These are phyloP conservation scores for Ascosphaera apis DNA, from an alignment of 2,329 filamentous ascomycete genomes.

Conservation along the genomic window DNA sequence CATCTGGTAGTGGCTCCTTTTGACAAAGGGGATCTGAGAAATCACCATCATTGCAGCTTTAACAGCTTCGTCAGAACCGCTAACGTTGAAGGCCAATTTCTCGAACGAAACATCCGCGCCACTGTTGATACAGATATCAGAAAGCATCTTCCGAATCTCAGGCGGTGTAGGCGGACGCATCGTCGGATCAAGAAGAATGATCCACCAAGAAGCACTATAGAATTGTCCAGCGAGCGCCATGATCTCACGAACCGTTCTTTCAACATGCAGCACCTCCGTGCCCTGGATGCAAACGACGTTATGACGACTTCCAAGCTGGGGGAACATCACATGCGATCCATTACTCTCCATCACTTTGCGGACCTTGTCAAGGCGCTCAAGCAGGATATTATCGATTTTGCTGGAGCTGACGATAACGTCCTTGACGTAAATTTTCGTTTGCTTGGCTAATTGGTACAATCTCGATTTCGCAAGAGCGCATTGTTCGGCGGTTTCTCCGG, in stretches of 20 bases:
- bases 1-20: constrained; percentile 73
- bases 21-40: constrained; percentile 72
- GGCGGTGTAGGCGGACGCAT: constrained; percentile 36
- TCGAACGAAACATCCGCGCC: constrained; percentile 90
- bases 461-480: constrained; percentile 80
- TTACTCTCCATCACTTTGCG: constrained; percentile 95
- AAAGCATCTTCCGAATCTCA: constrained; percentile 74
- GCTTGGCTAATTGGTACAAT: constrained; percentile 61
- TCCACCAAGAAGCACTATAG: constrained; percentile 92
- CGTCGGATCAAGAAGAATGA: constrained; percentile 49
- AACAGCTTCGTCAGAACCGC: constrained; percentile 86
- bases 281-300: constrained; percentile 77
- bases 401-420: constrained; percentile 72
- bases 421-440: constrained; percentile 70
- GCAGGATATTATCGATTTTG: constrained; percentile 85
- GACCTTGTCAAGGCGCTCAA: constrained; percentile 83
- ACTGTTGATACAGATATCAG: constrained; percentile 88
- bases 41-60: constrained; percentile 90
- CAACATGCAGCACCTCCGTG: constrained; percentile 77
- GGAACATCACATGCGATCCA: constrained; percentile 84
- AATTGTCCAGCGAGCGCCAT: constrained; percentile 94
- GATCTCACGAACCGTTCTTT: constrained; percentile 82
- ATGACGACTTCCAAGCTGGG: constrained; percentile 63
- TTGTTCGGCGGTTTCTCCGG: constrained; percentile 61
- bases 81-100: constrained; percentile 79